These are phyloP conservation scores for Aspergillus sclerotiicarbonarius DNA, from an alignment of 495 filamentous ascomycete genomes.

Conservation along the genomic window DNA sequence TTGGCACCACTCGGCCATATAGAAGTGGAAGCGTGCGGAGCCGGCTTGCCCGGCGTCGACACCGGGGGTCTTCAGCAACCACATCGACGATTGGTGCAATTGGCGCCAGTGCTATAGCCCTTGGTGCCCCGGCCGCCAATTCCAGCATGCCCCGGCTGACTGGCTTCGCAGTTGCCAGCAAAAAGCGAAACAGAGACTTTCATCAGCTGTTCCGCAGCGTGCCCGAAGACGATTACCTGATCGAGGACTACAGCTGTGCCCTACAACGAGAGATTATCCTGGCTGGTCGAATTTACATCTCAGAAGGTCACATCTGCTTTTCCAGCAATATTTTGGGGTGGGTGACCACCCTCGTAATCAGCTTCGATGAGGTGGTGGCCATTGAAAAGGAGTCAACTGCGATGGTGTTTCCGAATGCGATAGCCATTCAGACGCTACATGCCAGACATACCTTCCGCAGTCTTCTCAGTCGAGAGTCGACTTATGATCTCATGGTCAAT, in stretches of 20 bases:
- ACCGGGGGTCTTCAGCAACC: constrained; percentile 86
- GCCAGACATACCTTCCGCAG: constrained; percentile 94
- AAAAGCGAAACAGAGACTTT: constrained; percentile 94
- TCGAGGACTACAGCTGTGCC: constrained; percentile 97
- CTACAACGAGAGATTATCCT: constrained; percentile 93
- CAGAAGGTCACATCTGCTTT: constrained; percentile 96
- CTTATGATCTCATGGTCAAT: constrained; percentile 93
- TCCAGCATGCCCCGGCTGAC: constrained; percentile 71
- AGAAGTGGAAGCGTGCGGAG: constrained; percentile 83
- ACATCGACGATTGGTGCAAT: constrained; percentile 69
- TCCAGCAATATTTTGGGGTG: constrained; percentile 98
- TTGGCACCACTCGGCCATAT: constrained; percentile 49
- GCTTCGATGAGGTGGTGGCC: constrained; percentile 94
- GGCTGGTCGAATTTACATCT: constrained; percentile 92
- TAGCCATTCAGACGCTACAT: constrained; percentile 94
- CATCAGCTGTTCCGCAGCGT: constrained; percentile 93
- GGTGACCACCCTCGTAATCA: constrained; percentile 95
- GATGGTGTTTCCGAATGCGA: constrained; percentile 93
- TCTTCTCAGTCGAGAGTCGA: constrained; percentile 89
- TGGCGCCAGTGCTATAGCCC: constrained; percentile 58
- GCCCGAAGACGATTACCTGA: constrained; percentile 95
- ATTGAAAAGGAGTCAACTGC: constrained; percentile 97
- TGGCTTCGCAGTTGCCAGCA: constrained; percentile 93
- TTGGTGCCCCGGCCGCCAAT: constrained; percentile 60
- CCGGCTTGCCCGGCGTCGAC: constrained; percentile 66